Base-by-base conservation (phyloP, 441 rosid species). In the Melastoma candidum region DNA sequence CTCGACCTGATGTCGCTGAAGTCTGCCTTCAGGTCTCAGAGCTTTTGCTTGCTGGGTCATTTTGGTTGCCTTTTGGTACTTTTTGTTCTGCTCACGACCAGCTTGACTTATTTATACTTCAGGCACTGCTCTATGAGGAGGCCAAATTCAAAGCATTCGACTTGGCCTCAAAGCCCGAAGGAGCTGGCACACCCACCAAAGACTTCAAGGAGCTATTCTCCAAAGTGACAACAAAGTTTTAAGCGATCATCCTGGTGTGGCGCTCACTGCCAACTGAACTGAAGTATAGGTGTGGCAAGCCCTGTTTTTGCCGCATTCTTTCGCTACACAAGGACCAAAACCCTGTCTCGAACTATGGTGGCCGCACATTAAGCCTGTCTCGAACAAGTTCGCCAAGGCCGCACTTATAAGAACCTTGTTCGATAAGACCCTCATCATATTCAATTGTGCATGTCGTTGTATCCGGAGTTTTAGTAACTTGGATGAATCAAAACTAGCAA, bases 1-100 rank as follows among this genome's bases (percentile, higher is more conserved):
- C 88, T 0, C 80, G 98, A 67, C 74, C 82, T 48, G 98, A 92
- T 70, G 95, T 88, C 50, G 97, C 97, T 1, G 95, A 92, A 85
- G 97, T 84, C 59, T 84, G 97, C 75, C 64, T 84, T 65, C 97
- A 88, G 97, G 98, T 92, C 26, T 44, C 6, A 41, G 8, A 43
- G 57, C 11, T 53, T 44, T 9, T 3, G 1, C 14, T 7, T 1
- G 10, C 25, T 26, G 1, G 26, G 9, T 41, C 26, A 13, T 60
- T 54, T 59, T 2, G 29, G 7, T 7, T 43, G 7, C 27, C 56
- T 43, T 26, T 26, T 22, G 7, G 11, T 12, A 25, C 48, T 12
- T 54, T 47, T 39, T 11, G 4, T 17, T 48, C 11, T 17, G 39
- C 44, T 0, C 14, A 9, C 8, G 7, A 2, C 1, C 41, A 36